A percentile compares a stretch with the other conserved stretches of the same genome.
phyloP scores from a whole-genome alignment of 345 rosid genomes.

The Punica granatum region DNA sequence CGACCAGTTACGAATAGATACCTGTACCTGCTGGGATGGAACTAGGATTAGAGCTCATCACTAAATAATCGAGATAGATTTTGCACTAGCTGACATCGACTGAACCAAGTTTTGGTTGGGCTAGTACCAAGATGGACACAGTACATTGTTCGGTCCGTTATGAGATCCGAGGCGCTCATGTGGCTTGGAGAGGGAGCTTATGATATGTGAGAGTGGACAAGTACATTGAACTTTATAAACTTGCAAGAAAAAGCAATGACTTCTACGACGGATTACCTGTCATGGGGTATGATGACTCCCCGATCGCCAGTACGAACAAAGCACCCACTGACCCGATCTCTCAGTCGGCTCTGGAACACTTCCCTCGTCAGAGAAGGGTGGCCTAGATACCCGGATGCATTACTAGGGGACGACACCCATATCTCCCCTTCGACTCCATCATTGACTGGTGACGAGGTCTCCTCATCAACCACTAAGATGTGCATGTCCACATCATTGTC shows the following conservation, averaged over 20 bases:
- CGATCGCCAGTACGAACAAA: conserved; percentile 46
- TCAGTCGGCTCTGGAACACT: conserved; percentile 33
- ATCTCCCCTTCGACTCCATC: conserved; percentile 60
- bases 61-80: not conserved
- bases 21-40: conserved; percentile 32
- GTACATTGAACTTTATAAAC: too few species aligned
- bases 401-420: conserved; percentile 68
- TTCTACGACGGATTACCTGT: too few species aligned
- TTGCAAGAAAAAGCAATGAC: too few species aligned
- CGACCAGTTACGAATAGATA: conserved; percentile 49
- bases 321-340: conserved; percentile 15
- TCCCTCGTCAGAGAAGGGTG: conserved; percentile 44
- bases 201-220: too few species aligned
- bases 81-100: too few species aligned
- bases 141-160: too few species aligned
- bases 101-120: too few species aligned
- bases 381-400: conserved; percentile 43
- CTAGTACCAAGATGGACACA: too few species aligned
- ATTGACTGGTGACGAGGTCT: conserved; percentile 28
- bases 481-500: conserved; percentile 35
- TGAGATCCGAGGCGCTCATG: too few species aligned
- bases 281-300: conserved; percentile 28
- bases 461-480: conserved; percentile 40
- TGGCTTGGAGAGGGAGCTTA: too few species aligned
- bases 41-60: not conserved